Evolutionary conservation across 2,329 filamentous ascomycete genomes (phyloP), one percentile per base, ranked within the genome.

Genomic region (Colletotrichum sp.): DNA sequence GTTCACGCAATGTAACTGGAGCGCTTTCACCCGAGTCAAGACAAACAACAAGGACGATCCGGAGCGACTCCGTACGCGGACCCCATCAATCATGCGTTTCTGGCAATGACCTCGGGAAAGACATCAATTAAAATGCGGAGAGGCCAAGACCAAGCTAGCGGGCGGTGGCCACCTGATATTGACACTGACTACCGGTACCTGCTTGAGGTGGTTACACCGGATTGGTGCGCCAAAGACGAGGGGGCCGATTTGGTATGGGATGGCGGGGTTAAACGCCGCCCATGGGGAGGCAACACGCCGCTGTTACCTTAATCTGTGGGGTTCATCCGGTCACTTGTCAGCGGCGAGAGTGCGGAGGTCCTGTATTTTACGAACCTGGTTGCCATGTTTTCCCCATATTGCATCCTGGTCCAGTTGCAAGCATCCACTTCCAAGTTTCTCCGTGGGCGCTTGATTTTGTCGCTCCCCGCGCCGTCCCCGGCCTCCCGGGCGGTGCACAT

Each of bases 251-350:
- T 7, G 8, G 38, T 16, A 1, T 24, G 34, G 33, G 16, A 38
- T 70, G 62, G 67, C 67, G 51, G 61, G 67, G 71, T 70, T 33
- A 21, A 21, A 51, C 62, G 33, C n/a, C 33, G 59, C 59, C 34
- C 59, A 11, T 2, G 59, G 59, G 59, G 34, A 62, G 59, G 11
- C 33, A 5, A 2, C 1, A 5, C n/a, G 33, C 57, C 55, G 55
- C 18, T 61, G 59, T 51, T 29, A 72, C 51, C 66, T 69, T 65
- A 65, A 27, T 72, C 9, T 59, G 66, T 72, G 70, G 66, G 51
- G 70, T 69, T 72, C 36, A 1, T 61, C 66, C 47, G 70, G 47
- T 69, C 69, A 13, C 8, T 65, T n/a, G 8, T 47, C 38, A 7
- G 47, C 18, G 51, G 21, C 21, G 58, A n/a, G 8, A 21, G 29